These are phyloP conservation scores for Botrytis porri DNA, from an alignment of 2,329 filamentous ascomycete species.

Conservation along the genomic window DNA sequence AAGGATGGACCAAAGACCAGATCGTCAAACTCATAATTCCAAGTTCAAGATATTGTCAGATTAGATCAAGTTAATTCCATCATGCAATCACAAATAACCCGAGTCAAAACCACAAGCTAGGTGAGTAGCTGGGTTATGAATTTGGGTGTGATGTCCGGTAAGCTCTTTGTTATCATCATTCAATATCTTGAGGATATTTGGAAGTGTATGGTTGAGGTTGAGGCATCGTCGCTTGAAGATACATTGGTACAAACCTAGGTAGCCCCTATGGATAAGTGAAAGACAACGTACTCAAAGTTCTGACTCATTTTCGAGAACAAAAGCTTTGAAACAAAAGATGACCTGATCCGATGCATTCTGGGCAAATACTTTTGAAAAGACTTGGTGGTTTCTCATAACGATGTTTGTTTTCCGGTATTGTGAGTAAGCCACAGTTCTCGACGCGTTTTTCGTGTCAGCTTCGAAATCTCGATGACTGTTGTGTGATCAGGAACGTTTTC, in stretches of 20 bases:
- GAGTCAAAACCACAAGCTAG: slow-evolving; percentile 23
- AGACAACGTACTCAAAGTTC: neutral
- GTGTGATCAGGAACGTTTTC: neutral
- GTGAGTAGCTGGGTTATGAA: slow-evolving; percentile 22
- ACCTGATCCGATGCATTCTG: neutral
- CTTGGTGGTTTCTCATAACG: neutral
- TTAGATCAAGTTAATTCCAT: slow-evolving; percentile 24
- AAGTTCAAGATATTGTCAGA: slow-evolving; percentile 18
- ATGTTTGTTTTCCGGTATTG: neutral
- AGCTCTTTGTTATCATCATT: slow-evolving; percentile 31
- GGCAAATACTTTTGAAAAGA: neutral
- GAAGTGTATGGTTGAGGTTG: neutral
- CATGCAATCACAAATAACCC: slow-evolving; percentile 14
- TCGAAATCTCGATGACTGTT: neutral
- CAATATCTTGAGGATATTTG: neutral
- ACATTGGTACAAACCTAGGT: neutral
- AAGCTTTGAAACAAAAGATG: neutral
- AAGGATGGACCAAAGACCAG: neutral
- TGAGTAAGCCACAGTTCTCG: neutral
- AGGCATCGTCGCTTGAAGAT: neutral
- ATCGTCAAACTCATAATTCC: neutral
- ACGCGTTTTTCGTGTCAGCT: slow-evolving; percentile 1
- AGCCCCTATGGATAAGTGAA: neutral
- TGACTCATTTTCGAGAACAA: neutral
- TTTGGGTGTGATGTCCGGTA: slow-evolving; percentile 23